Evolutionary conservation across 179 eudicot species (phyloP).

Genomic region (Sideroxylon spinosum): DNA sequence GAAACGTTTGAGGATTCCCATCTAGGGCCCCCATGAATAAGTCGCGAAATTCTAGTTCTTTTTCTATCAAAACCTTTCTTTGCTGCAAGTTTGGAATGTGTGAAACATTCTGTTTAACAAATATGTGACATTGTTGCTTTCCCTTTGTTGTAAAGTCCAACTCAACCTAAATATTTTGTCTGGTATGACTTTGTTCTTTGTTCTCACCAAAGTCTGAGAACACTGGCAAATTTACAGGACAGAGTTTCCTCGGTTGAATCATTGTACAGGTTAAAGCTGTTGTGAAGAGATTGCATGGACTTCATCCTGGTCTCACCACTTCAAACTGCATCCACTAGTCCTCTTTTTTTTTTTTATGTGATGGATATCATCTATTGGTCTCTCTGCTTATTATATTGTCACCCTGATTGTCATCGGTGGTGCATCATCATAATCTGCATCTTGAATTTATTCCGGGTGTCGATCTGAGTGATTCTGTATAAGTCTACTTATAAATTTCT

Average conservation of each 20-base stretch:
- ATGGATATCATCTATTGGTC: background rate
- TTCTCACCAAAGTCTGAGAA: background rate
- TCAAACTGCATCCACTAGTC: background rate
- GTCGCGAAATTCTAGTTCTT: conserved; percentile 14
- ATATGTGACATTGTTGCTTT: background rate
- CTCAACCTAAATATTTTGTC: too few species aligned
- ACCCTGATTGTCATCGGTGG: too few species aligned
- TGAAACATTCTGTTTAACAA: background rate
- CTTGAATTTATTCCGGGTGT: too few species aligned
- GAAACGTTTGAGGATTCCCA: conserved; percentile 15
- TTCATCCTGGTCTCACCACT: background rate
- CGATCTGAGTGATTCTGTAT: too few species aligned
- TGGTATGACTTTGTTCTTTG: background rate
- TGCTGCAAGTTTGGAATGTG: background rate
- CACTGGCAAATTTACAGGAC: background rate
- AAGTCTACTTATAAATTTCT: too few species aligned
- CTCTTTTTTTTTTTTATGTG: too few species aligned
- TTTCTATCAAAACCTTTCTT: background rate
- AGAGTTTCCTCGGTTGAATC: background rate
- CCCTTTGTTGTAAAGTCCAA: background rate
- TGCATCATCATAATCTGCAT: too few species aligned
- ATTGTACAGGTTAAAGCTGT: background rate
- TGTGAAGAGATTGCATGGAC: background rate
- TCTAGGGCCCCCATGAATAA: conserved; percentile 19
- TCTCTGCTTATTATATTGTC: background rate